Evolutionary conservation across 2,329 filamentous ascomycete genomes (phyloP).

Genomic region (Aspergillus arachidicola): DNA sequence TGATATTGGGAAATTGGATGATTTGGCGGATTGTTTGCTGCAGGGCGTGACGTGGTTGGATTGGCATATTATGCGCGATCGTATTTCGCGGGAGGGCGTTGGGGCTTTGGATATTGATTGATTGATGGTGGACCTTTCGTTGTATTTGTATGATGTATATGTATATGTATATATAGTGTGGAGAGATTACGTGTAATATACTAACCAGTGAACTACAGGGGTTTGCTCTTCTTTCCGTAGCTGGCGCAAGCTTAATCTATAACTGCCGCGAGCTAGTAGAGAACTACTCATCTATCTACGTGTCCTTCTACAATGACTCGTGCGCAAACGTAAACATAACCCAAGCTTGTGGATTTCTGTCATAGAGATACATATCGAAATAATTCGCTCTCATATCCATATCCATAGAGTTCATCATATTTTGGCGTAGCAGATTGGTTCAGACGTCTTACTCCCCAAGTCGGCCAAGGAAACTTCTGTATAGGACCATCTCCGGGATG

Average conservation of each 20-base stretch:
- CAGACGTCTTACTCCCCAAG: background rate
- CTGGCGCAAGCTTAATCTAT: too few relatives aligned
- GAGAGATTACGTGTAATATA: background rate
- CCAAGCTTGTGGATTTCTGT: background rate
- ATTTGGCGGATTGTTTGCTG: slow-evolving; percentile 76
- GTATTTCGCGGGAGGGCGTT: slow-evolving; percentile 27
- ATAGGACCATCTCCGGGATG: background rate
- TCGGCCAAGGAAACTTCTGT: background rate
- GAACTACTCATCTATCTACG: background rate
- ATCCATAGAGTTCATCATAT: slow-evolving; percentile 12
- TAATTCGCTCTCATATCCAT: slow-evolving; percentile 14
- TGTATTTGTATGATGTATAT: background rate
- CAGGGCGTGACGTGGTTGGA: slow-evolving; percentile 76
- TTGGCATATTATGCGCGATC: slow-evolving; percentile 60
- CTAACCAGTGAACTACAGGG: too few relatives aligned
- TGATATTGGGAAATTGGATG: slow-evolving; percentile 68
- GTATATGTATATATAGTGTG: background rate
- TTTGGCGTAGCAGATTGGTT: background rate
- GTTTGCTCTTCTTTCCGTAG: too few relatives aligned
- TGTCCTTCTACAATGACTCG: background rate
- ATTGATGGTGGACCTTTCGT: background rate
- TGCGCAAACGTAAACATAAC: background rate
- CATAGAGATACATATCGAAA: background rate
- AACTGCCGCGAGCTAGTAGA: too few relatives aligned
- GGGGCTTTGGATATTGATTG: slow-evolving; percentile 15